Conservation (phyloP, 306 rosid species). For the Dryas alaskensis region DNA sequence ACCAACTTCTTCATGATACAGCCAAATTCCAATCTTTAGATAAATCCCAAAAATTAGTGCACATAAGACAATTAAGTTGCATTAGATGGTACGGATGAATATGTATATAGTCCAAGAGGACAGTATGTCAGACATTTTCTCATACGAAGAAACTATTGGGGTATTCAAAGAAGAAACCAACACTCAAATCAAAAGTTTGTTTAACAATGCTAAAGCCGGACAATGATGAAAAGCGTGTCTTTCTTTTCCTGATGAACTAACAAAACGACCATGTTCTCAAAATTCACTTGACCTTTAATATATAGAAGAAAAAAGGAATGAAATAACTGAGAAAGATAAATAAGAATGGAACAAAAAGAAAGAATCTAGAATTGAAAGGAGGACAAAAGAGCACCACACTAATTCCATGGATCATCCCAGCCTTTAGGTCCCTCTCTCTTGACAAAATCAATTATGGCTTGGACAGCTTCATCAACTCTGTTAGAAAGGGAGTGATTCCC, state of each 20-base stretch:
- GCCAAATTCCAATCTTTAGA: neutral
- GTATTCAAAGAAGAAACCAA: neutral
- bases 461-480: constrained; percentile 78
- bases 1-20: neutral
- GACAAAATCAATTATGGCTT: constrained; percentile 73
- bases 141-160: neutral
- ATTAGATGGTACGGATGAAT: neutral
- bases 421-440: constrained; percentile 92
- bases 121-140: neutral
- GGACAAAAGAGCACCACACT: constrained; percentile 10
- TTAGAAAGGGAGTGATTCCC: constrained; percentile 97
- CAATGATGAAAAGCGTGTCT: neutral
- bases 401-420: constrained; percentile 99
- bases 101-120: neutral
- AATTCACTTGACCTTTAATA: neutral
- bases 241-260: neutral
- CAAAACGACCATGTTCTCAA: neutral
- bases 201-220: neutral
- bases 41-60: neutral
- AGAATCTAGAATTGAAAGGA: constrained; percentile 4
- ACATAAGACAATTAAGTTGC: neutral
- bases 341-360: constrained; percentile 3
- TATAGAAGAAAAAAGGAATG: constrained; percentile 18
- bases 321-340: constrained; percentile 8
- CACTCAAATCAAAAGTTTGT: neutral